Evolutionary conservation across 2,329 filamentous ascomycete genomes (phyloP).

Genomic region (Claviceps humidiphila): DNA sequence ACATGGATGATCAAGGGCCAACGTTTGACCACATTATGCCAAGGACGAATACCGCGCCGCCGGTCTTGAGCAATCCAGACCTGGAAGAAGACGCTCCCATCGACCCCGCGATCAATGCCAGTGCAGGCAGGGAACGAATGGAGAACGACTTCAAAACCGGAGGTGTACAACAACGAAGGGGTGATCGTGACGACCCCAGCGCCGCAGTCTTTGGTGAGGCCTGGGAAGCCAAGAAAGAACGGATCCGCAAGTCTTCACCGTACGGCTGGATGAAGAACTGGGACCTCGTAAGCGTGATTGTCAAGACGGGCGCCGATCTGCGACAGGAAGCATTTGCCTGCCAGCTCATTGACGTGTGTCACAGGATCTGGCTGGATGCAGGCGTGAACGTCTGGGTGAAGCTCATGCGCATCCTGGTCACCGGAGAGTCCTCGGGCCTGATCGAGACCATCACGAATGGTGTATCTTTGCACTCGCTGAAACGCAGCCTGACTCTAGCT

Average conservation of each 20-base stretch:
- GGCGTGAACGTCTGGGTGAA: conserved; percentile 74
- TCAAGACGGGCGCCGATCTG: conserved; percentile 74
- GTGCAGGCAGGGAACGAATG: conserved; percentile 69
- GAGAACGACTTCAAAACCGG: conserved; percentile 83
- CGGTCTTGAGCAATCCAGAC: conserved; percentile 27
- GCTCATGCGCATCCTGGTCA: conserved; percentile 75
- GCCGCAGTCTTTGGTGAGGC: conserved; percentile 79
- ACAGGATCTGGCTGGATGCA: conserved; percentile 69
- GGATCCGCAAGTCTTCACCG: conserved; percentile 68
- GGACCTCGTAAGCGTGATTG: conserved; percentile 76
- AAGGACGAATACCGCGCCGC: conserved; percentile 44
- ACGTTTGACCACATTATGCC: conserved; percentile 77
- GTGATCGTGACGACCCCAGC: conserved; percentile 73
- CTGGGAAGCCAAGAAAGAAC: conserved; percentile 73
- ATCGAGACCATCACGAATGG: conserved; percentile 84
- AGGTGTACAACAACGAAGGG: conserved; percentile 65
- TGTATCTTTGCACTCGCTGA: conserved; percentile 74
- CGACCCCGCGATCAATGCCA: conserved; percentile 46
- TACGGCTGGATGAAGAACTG: conserved; percentile 87
- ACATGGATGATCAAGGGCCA: conserved; percentile 57
- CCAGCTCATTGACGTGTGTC: conserved; percentile 69
- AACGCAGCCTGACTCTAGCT: conserved; percentile 66
- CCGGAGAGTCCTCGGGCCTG: conserved; percentile 69
- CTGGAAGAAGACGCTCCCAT: conserved; percentile 42
- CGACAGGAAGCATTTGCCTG: conserved; percentile 79